Evolutionary conservation across 345 rosid genomes (phyloP).

Genomic region (Moricandia arvensis): DNA sequence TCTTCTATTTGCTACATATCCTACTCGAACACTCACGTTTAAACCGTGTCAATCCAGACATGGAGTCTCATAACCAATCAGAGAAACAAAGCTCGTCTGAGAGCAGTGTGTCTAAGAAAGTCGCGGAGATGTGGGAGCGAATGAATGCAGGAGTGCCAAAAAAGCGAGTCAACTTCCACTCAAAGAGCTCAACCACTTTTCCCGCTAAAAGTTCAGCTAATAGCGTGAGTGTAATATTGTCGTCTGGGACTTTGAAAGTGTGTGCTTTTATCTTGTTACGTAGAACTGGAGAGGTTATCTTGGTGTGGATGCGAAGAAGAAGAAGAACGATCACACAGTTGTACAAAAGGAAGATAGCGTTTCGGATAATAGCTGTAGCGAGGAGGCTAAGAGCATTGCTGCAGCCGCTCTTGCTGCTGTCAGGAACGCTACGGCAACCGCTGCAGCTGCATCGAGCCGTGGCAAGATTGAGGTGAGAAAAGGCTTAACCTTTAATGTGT

Average conservation of each 20-base stretch:
- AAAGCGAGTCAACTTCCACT: slow-evolving; percentile 27
- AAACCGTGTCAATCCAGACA: background rate
- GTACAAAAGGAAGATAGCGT: slow-evolving; percentile 28
- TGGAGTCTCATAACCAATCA: slow-evolving; percentile 31
- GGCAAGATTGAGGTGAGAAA: slow-evolving; percentile 79
- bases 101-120: slow-evolving; percentile 45
- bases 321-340: slow-evolving; percentile 10
- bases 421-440: slow-evolving; percentile 71
- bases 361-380: slow-evolving; percentile 40
- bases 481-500: slow-evolving; percentile 8
- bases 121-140: slow-evolving; percentile 29
- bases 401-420: slow-evolving; percentile 93
- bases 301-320: slow-evolving; percentile 26
- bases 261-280: background rate
- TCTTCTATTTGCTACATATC: background rate
- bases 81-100: background rate
- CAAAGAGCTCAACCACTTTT: slow-evolving; percentile 22
- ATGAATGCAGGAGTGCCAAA: slow-evolving; percentile 38
- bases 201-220: slow-evolving; percentile 28
- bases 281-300: slow-evolving; percentile 34
- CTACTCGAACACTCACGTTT: background rate
- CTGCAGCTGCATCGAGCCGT: slow-evolving; percentile 53
- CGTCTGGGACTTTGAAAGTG: background rate
- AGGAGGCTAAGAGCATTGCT: slow-evolving; percentile 68
- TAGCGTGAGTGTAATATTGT: slow-evolving; percentile 26